These are phyloP conservation scores for Sphagnum contortum DNA, from an alignment of 225 moss, liverwort and hornwort species.

Conservation along the genomic window DNA sequence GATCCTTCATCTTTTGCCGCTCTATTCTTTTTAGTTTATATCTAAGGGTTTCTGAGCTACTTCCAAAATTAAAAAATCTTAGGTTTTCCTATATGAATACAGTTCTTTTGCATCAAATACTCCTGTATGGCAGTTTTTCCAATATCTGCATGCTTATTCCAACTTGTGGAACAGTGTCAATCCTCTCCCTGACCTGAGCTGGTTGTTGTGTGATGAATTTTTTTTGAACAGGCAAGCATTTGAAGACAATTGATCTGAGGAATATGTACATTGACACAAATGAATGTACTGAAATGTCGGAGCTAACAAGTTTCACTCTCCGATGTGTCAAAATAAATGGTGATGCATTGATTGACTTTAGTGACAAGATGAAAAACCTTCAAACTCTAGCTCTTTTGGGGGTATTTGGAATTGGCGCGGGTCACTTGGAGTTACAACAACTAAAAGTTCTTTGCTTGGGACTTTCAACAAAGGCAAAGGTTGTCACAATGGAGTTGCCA, in stretches of 20 bases:
- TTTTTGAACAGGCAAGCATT: slow-evolving; percentile 21
- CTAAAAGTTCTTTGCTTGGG: slow-evolving; percentile 40
- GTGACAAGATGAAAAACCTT: slow-evolving; percentile 24
- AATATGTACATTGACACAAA: slow-evolving; percentile 44
- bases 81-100: too few species aligned
- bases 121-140: too few species aligned
- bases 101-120: too few species aligned
- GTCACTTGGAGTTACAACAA: slow-evolving; percentile 12
- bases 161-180: too few species aligned
- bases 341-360: slow-evolving; percentile 21
- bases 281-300: slow-evolving; percentile 29
- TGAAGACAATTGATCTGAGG: slow-evolving; percentile 42
- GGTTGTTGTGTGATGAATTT: too few species aligned
- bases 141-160: too few species aligned
- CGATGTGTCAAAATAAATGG: slow-evolving; percentile 37
- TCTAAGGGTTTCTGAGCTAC: too few species aligned
- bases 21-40: too few species aligned
- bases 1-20: not conserved
- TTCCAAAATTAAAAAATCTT: too few species aligned
- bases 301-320: slow-evolving; percentile 30
- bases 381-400: slow-evolving; percentile 29
- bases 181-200: too few species aligned
- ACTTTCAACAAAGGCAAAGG: slow-evolving; percentile 33
- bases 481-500: slow-evolving; percentile 25
- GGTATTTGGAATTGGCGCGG: slow-evolving; percentile 29